phyloP scores from a whole-genome alignment of 169 alveolate species.

The Eimeria acervulina region DNA sequence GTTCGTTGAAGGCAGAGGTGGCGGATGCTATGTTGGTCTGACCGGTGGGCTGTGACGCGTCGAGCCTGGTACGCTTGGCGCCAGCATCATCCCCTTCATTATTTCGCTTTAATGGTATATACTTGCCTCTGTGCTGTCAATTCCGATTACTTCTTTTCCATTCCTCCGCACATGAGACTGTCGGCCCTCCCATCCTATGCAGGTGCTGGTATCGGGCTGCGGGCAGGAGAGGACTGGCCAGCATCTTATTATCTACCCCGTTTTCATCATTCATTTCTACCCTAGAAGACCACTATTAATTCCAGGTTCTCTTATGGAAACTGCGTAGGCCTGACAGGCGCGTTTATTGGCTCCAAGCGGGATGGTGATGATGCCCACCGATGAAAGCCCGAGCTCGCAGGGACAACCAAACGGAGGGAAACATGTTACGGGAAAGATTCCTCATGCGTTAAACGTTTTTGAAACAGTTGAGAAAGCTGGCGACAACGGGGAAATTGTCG shows the following conservation, averaged over 20 bases:
- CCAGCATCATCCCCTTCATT: background rate
- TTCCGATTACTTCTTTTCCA: background rate
- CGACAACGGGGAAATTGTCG: background rate
- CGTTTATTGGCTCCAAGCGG: background rate
- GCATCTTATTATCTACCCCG: background rate
- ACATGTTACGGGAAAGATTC: background rate
- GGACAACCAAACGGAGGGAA: background rate
- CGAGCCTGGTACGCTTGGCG: background rate
- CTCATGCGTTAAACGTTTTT: background rate
- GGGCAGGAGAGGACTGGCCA: background rate
- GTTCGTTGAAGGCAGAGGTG: background rate
- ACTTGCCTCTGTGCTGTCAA: no score
- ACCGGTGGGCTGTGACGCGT: slow-evolving; percentile 19
- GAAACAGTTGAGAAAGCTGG: background rate
- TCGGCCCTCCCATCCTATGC: background rate
- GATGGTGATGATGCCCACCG: background rate
- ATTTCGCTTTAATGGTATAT: background rate
- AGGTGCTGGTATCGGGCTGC: background rate
- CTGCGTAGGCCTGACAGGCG: background rate
- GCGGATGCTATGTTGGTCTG: background rate
- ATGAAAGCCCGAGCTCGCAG: slow-evolving; percentile 7
- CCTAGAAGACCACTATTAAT: background rate
- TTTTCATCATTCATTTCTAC: background rate
- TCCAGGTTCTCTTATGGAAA: background rate
- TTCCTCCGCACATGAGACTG: background rate